These are phyloP conservation scores for Hypoxylon fragiforme DNA, from an alignment of 495 filamentous ascomycete genomes.

Conservation along the genomic window DNA sequence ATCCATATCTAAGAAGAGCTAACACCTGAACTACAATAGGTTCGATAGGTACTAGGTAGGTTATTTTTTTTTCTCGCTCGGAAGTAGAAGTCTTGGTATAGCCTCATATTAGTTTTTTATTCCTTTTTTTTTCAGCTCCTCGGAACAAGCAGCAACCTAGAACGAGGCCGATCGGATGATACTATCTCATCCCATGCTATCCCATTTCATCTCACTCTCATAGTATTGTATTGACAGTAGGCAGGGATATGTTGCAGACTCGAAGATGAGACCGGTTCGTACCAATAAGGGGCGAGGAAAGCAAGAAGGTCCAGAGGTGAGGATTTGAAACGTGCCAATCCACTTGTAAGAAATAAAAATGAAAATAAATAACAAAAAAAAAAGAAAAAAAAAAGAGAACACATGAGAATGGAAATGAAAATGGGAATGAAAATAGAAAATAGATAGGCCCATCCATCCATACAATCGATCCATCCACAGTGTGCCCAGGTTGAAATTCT, in stretches of 20 bases:
- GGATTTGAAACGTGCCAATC: slow-evolving; percentile 12
- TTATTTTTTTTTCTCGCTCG: too few species aligned
- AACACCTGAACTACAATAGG: too few species aligned
- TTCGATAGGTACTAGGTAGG: too few species aligned
- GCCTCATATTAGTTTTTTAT: neutral
- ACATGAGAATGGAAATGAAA: too few species aligned
- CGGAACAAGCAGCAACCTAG: neutral
- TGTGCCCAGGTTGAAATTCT: neutral
- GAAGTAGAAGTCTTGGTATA: neutral
- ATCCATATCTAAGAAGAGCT: too few species aligned
- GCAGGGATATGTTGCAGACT: slow-evolving; percentile 13
- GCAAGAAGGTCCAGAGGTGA: neutral
- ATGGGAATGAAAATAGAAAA: too few species aligned
- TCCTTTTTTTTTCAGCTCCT: neutral
- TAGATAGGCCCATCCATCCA: too few species aligned
- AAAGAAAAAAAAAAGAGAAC: too few species aligned
- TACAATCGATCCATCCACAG: neutral
- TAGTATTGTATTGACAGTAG: neutral
- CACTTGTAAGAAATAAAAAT: neutral
- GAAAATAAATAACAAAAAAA: too few species aligned
- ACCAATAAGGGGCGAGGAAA: neutral
- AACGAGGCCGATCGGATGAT: too few species aligned
- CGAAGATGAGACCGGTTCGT: neutral
- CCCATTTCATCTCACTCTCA: too few species aligned
- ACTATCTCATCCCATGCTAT: too few species aligned